These are phyloP conservation scores for Hamigera avellanea DNA, from an alignment of 495 filamentous ascomycete species.

Conservation along the genomic window DNA sequence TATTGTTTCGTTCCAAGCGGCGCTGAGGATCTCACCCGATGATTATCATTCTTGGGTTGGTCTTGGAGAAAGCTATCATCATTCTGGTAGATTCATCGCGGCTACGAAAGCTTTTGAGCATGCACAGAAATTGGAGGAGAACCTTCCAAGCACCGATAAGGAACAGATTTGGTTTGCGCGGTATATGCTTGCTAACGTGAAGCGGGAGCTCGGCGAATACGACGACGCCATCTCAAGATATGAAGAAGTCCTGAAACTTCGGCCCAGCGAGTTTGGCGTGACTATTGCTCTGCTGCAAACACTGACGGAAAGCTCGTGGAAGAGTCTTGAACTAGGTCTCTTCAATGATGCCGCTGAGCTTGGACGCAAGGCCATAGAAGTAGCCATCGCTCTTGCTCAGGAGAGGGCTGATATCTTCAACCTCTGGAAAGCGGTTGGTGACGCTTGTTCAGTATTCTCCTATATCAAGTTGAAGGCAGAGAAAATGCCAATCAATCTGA, in stretches of 20 bases:
- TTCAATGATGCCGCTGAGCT: conserved; percentile 68
- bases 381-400: conserved; percentile 39
- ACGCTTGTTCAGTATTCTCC: conserved; percentile 75
- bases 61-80: conserved; percentile 89
- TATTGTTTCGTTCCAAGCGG: conserved; percentile 82
- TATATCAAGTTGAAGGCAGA: conserved; percentile 54
- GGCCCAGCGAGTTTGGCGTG: conserved; percentile 72
- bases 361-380: conserved; percentile 46
- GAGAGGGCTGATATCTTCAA: conserved; percentile 65
- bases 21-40: conserved; percentile 67
- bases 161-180: conserved; percentile 82
- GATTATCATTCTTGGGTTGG: conserved; percentile 96
- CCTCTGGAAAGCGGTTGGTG: conserved; percentile 87
- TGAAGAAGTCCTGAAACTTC: conserved; percentile 49
- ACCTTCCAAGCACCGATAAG: conserved; percentile 27
- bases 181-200: conserved; percentile 95
- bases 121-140: conserved; percentile 53
- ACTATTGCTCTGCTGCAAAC: conserved; percentile 79
- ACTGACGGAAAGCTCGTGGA: conserved; percentile 66
- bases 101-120: conserved; percentile 84
- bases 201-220: conserved; percentile 80
- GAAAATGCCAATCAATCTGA: conserved; percentile 42
- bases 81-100: conserved; percentile 82
- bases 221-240: conserved; percentile 72
- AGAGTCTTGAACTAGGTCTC: conserved; percentile 65